Conservation (phyloP, 2,329 filamentous ascomycete genomes). For the Aspergillus luchuensis region DNA sequence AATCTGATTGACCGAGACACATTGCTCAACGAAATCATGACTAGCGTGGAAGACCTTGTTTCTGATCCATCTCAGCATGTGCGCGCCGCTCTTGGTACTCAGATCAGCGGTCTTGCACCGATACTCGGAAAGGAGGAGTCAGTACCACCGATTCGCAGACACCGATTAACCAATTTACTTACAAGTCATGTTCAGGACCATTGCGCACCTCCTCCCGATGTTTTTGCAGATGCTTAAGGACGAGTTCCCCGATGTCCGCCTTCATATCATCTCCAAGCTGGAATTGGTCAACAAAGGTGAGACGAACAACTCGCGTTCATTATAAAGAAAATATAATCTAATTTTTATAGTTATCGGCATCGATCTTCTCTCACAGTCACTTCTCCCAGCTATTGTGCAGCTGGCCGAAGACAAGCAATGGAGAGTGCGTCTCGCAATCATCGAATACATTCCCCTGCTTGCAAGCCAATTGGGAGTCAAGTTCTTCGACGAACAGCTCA, state of each 20-base stretch:
- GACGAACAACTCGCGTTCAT: constrained; percentile 17
- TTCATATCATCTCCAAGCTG: constrained; percentile 99
- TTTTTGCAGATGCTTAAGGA: constrained; percentile 99
- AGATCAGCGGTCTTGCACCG: constrained; percentile 94
- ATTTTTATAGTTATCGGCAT: constrained; percentile 80
- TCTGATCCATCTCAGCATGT: constrained; percentile 97
- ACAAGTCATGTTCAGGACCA: constrained; percentile 65
- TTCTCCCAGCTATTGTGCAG: constrained; percentile 95
- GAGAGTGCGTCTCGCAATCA: constrained; percentile 95
- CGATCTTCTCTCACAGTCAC: constrained; percentile 91
- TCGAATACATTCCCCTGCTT: constrained; percentile 96
- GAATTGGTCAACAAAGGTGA: constrained; percentile 94
- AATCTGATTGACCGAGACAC: constrained; percentile 81
- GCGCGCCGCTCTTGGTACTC: constrained; percentile 88
- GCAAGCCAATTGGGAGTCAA: constrained; percentile 93
- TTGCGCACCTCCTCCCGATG: constrained; percentile 95
- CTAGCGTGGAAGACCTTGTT: constrained; percentile 91
- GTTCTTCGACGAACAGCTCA: constrained; percentile 98
- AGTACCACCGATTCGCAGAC: constrained; percentile 35
- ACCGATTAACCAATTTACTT: neutral
- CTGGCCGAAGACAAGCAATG: constrained; percentile 99
- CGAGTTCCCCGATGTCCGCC: constrained; percentile 94
- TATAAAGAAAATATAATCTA: neutral
- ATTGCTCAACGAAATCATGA: constrained; percentile 94
- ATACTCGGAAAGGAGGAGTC: constrained; percentile 98